These are phyloP conservation scores for Cucurbita moschata DNA, from an alignment of 306 rosid species.

Conservation along the genomic window DNA sequence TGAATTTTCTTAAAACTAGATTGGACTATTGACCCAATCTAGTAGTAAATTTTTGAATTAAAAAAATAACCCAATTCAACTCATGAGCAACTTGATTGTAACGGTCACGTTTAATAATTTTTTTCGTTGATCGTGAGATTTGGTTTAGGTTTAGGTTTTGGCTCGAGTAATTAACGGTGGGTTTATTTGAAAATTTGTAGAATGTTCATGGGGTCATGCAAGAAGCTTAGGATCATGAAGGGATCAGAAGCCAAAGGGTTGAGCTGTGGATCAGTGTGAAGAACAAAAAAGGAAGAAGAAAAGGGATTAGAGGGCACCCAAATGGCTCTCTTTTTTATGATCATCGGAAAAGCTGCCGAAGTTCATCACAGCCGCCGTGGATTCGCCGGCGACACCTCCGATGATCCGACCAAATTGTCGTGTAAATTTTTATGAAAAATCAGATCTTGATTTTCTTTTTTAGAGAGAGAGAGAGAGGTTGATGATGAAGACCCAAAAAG, in stretches of 20 bases:
- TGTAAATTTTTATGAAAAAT: background rate
- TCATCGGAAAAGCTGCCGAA: background rate
- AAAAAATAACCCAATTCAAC: too few species aligned
- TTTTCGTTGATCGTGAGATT: too few species aligned
- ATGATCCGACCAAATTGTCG: background rate
- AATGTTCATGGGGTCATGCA: conserved; percentile 22
- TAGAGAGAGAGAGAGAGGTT: background rate
- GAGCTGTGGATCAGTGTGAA: conserved; percentile 17
- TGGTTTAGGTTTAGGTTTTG: too few species aligned
- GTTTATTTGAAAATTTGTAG: background rate
- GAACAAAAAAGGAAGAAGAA: background rate
- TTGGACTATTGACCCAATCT: too few species aligned
- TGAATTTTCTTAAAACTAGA: too few species aligned
- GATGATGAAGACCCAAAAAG: background rate
- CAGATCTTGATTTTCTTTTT: background rate
- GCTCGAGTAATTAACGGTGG: background rate
- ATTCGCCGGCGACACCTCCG: background rate
- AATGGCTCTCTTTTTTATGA: background rate
- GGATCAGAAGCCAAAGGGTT: conserved; percentile 36
- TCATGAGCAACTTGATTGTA: too few species aligned
- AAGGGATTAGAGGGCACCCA: background rate
- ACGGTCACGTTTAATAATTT: too few species aligned
- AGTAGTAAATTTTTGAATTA: too few species aligned
- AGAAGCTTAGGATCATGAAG: conserved; percentile 39
- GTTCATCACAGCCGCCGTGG: background rate